Base-by-base conservation (phyloP, 768 basidiomycete genomes). In the Amanita molliuscula region DNA sequence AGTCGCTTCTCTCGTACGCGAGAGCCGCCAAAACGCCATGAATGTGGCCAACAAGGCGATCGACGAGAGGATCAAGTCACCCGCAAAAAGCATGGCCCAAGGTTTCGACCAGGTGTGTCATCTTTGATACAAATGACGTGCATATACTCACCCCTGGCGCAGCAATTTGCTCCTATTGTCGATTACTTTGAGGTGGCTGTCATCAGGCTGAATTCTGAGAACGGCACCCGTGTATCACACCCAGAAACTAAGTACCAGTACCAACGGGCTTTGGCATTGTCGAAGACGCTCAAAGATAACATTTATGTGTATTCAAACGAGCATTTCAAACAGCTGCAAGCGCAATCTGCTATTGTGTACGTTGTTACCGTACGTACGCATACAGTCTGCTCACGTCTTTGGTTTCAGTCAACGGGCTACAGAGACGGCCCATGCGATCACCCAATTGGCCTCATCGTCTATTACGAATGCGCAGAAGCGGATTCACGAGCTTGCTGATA, bases 161-260 rank as follows among this genome's bases (percentile, higher is more conserved):
- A 87, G 84, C 71, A 73, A 56, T 78, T 89, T 57, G 62, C 84
- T n/a, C 87, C 88, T 37, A 68, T 89, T 44, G 78, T 91, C 29
- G 77, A 89, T 60, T 81, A 78, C 56, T 69, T 89, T 48, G 80
- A 84, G 61, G 70, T 67, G 18, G 77, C 78, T 9, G 74, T 83
- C 43, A 61, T 64, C 20, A 62, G 75, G 48, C 75, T 77, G 62
- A 68, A 64, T 41, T 67, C 69, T 41, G 75, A 74, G 15, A 61
- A 71, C 6, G 67, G 76, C 26, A 67, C 69, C 4, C 66, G 75
- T 9, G 69, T 66, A 11, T 67, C 73, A 9, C 69, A 67, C 13
- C 67, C 72, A 6, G 76, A 81, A 55, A 67, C 74, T 40, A 76
- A 84, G 62, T 86, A 79, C 56, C 88, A 90, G 66, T 86, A 87